Evolutionary conservation across 2,329 filamentous ascomycete species (phyloP).

Genomic region (Cytospora mali): DNA sequence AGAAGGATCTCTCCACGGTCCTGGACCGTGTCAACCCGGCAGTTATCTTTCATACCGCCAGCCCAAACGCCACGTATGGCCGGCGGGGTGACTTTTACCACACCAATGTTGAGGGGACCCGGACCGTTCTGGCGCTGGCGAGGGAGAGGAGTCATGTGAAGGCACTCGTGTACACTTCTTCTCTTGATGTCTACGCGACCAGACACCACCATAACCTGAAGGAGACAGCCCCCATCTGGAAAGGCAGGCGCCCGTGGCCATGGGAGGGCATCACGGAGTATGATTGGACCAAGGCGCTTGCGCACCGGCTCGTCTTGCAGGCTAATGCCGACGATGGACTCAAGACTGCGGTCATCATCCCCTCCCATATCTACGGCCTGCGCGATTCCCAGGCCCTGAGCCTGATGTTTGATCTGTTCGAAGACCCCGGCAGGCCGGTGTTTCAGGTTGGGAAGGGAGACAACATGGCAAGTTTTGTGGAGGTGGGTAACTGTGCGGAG

Average conservation of each 20-base stretch:
- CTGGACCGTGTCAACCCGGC: conserved; percentile 33
- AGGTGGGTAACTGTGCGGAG: conserved; percentile 33
- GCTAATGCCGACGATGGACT: conserved; percentile 34
- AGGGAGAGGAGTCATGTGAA: conserved; percentile 28
- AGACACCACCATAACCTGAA: conserved; percentile 32
- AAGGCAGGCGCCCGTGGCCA: conserved; percentile 8
- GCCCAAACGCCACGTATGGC: conserved; percentile 34
- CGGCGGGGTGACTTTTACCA: conserved; percentile 30
- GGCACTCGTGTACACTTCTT: conserved; percentile 40
- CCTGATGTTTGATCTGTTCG: conserved; percentile 31
- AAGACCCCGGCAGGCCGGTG: conserved; percentile 11
- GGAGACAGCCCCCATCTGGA: conserved; percentile 34
- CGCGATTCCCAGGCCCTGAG: conserved; percentile 35
- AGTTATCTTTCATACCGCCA: conserved; percentile 39
- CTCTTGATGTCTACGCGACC: conserved; percentile 35
- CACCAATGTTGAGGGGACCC: conserved; percentile 39
- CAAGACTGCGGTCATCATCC: conserved; percentile 34
- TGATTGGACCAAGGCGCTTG: conserved; percentile 39
- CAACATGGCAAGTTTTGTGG: conserved; percentile 36
- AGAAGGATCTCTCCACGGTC: conserved; percentile 26
- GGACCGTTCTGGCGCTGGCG: conserved; percentile 33
- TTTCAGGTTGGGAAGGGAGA: conserved; percentile 32
- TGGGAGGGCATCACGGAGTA: conserved; percentile 31
- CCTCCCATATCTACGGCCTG: conserved; percentile 40
- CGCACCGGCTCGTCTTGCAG: conserved; percentile 36